Evolutionary conservation across 345 rosid species (phyloP).

Genomic region (Arabidopsis thaliana): TAIR10.1 NC_003070.9:29049501-29050000

Average conservation of each 20-base stretch:
- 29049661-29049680: not conserved
- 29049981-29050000: not conserved
- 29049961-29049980: not conserved
- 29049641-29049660: constrained; percentile 8
- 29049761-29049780: not conserved
- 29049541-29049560: not conserved
- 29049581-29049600: not conserved
- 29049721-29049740: constrained; percentile 20
- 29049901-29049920: constrained; percentile 23
- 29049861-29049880: not conserved
- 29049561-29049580: not conserved
- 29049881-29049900: not conserved
- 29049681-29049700: constrained; percentile 25
- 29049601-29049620: not conserved
- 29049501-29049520: constrained; percentile 20
- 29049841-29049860: too few relatives aligned
- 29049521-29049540: not conserved
- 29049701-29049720: constrained; percentile 15
- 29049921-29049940: not conserved
- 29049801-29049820: not conserved
- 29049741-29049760: not conserved
- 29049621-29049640: constrained; percentile 1
- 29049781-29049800: not conserved
- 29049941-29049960: not conserved
- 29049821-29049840: not conserved